These are phyloP conservation scores for Schizothecium vesticola DNA, from an alignment of 495 filamentous ascomycete genomes.

Conservation along the genomic window DNA sequence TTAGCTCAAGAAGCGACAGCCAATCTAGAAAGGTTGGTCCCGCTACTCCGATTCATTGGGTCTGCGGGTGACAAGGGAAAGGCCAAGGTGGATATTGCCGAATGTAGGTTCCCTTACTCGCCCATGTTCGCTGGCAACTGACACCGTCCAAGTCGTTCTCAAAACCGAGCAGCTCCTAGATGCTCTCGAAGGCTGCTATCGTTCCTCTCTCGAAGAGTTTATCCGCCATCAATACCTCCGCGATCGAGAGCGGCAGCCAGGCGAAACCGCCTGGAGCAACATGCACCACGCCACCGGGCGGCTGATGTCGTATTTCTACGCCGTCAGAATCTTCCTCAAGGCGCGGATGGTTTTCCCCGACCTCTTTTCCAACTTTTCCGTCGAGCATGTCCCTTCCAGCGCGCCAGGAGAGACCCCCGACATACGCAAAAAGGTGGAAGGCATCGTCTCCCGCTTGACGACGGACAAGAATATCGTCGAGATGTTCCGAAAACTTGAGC, in stretches of 20 bases:
- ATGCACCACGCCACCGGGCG: slow-evolving; percentile 12
- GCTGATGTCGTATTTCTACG: slow-evolving; percentile 14
- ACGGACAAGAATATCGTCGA: neutral
- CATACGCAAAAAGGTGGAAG: neutral
- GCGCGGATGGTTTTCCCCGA: neutral
- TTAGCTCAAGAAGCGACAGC: neutral
- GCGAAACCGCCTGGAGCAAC: slow-evolving; percentile 5
- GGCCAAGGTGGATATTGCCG: neutral
- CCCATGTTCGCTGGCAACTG: neutral
- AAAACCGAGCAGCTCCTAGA: neutral
- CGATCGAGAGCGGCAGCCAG: neutral
- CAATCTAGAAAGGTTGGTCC: neutral
- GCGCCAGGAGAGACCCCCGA: neutral
- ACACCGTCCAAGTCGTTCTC: neutral
- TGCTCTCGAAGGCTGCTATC: neutral
- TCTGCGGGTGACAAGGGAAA: neutral
- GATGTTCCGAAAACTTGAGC: neutral
- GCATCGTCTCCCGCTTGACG: slow-evolving; percentile 15
- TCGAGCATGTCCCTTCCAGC: slow-evolving; percentile 6
- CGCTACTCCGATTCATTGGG: neutral
- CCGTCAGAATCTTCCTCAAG: slow-evolving; percentile 2
- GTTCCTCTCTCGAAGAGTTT: neutral
- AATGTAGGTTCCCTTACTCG: neutral
- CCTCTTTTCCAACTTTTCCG: slow-evolving; percentile 10
- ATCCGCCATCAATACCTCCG: neutral